phyloP scores from a whole-genome alignment of 1,139 yeast species.

The Yamadazyma triangularis region DNA sequence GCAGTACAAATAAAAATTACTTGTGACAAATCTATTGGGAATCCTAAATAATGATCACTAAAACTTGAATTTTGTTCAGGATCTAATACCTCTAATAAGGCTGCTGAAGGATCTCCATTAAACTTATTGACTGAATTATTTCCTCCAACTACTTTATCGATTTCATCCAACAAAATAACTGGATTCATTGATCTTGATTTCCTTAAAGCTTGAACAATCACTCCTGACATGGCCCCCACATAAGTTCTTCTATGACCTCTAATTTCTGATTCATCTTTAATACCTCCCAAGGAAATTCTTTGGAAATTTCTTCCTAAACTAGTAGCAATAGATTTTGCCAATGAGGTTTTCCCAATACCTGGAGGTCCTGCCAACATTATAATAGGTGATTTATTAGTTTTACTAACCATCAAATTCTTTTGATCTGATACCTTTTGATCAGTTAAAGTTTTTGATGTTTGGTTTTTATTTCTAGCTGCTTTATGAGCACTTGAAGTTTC shows the following conservation, averaged over 20 bases:
- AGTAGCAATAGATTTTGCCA: constrained; percentile 83
- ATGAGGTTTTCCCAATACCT: constrained; percentile 90
- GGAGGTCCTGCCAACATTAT: constrained; percentile 90
- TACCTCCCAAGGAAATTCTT: constrained; percentile 82
- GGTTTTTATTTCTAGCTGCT: constrained; percentile 17
- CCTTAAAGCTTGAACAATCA: constrained; percentile 72
- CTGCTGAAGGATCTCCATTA: constrained; percentile 92
- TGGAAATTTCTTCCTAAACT: constrained; percentile 78
- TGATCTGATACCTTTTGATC: constrained; percentile 9
- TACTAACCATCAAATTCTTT: constrained; percentile 20
- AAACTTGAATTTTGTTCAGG: constrained; percentile 84
- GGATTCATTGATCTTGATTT: constrained; percentile 83
- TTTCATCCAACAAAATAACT: constrained; percentile 82
- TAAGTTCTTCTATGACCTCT: constrained; percentile 92
- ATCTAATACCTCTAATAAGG: constrained; percentile 81
- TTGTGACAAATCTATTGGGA: constrained; percentile 82
- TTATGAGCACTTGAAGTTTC: constrained; percentile 27
- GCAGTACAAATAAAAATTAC: constrained; percentile 88
- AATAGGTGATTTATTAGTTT: constrained; percentile 60
- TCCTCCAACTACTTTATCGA: constrained; percentile 76
- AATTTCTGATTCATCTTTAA: constrained; percentile 85
- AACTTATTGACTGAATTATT: constrained; percentile 41
- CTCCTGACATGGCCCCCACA: constrained; percentile 93
- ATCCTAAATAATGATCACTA: constrained; percentile 82
- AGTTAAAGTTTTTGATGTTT: constrained; percentile 14